Conservation (phyloP, 2,329 filamentous ascomycete species). For the Trichoderma sp. region DNA sequence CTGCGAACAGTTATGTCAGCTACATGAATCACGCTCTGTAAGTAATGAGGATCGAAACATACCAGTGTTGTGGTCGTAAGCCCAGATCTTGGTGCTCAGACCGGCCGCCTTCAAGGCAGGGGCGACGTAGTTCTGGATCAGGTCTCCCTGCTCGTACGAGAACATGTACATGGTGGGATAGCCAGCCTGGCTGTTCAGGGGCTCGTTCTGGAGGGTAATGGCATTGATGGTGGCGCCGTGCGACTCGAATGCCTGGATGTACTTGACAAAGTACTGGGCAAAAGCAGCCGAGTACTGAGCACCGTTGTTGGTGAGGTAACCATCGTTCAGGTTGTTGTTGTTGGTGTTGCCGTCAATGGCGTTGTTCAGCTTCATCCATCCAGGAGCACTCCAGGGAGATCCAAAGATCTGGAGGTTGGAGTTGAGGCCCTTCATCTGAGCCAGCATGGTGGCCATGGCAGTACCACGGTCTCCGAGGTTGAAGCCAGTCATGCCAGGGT, state of each 20-base stretch:
- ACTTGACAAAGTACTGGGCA: constrained; percentile 33
- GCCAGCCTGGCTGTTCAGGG: constrained; percentile 22
- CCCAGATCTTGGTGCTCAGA: constrained; percentile 20
- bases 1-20: constrained; percentile 20
- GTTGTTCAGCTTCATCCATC: constrained; percentile 42
- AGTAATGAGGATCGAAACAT: not conserved
- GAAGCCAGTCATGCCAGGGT: constrained; percentile 32
- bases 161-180: constrained; percentile 23
- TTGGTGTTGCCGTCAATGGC: constrained; percentile 35
- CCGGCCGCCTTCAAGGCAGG: constrained; percentile 20
- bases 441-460: constrained; percentile 38
- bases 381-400: constrained; percentile 40
- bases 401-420: constrained; percentile 37
- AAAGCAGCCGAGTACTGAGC: constrained; percentile 33
- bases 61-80: constrained; percentile 34
- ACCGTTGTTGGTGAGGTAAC: constrained; percentile 33
- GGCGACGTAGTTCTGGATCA: constrained; percentile 21
- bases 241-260: constrained; percentile 22
- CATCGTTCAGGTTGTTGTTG: constrained; percentile 27
- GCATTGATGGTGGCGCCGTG: constrained; percentile 18
- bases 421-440: constrained; percentile 34
- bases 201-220: constrained; percentile 23
- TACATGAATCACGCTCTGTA: not conserved
- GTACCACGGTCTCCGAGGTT: constrained; percentile 37
- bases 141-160: constrained; percentile 18